A percentile compares a stretch with the other conserved stretches of the same genome.
Evolutionary conservation across 306 rosid genomes (phyloP).

Genomic region (Quercus alba): DNA sequence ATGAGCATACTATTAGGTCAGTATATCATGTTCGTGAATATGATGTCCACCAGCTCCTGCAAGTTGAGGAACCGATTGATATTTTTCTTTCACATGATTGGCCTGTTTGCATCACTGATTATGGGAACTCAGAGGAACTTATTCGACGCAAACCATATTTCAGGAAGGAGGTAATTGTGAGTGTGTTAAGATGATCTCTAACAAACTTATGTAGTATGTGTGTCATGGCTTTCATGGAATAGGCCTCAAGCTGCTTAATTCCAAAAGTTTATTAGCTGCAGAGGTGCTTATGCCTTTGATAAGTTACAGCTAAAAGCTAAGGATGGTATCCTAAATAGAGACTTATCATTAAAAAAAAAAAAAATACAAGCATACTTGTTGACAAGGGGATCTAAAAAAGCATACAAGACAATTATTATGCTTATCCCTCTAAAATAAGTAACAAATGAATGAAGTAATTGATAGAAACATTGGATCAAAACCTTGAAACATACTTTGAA

Average conservation of each 20-base stretch:
- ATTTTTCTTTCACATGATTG: constrained; percentile 96
- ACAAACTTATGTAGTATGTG: neutral
- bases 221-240: neutral
- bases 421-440: neutral
- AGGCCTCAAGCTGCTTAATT: neutral
- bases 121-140: constrained; percentile 75
- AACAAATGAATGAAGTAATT: neutral
- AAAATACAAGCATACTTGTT: neutral
- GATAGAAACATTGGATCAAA: neutral
- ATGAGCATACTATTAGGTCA: constrained; percentile 60
- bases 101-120: constrained; percentile 86
- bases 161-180: constrained; percentile 57
- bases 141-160: constrained; percentile 51
- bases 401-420: neutral
- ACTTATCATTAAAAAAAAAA: neutral
- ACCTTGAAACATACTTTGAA: neutral
- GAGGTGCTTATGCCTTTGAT: neutral
- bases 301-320: neutral
- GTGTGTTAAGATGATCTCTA: neutral
- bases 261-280: neutral
- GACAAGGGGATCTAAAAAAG: neutral
- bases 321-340: neutral
- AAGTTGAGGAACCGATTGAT: constrained; percentile 78
- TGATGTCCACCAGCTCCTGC: constrained; percentile 73
- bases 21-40: constrained; percentile 91